Evolutionary conservation across 176 grass and related monocot genomes (phyloP), one percentile per base, ranked within the genome.

Genomic region (Triticum turgidum): DNA sequence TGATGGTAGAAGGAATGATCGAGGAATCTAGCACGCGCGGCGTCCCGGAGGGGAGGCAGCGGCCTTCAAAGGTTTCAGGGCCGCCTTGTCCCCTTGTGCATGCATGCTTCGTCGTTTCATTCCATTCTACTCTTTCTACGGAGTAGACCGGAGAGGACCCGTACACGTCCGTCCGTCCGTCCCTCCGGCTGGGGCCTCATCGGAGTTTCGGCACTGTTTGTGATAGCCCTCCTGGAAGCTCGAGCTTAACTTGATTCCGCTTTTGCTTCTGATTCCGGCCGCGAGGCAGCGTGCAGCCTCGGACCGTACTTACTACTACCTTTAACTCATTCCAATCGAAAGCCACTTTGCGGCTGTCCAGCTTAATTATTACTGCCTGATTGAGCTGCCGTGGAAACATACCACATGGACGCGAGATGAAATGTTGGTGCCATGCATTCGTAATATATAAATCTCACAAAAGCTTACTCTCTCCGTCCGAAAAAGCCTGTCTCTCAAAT

Each of bases 21-120:
- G 21, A 68, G 15, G 41, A 5, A 18, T 15, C 65, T 29, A 63
- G 32, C 80, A 83, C 84, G 80, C 67, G 73, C 73, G 73, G 81
- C 81, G 73, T 91, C 83, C 68, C 80, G 56, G 83, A 68, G 44
- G 83, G 79, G 85, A 61, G 35, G 85, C 74, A 90, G 73, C 85
- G 85, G 85, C 85, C 68, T 84, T 61, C 74, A 83, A 83, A 82
- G 84, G 72, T 65, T 78, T 90, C 73, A 51, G 79, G 72, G 56
- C 80, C 45, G 73, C 64, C 79, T 83, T 86, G 84, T 86, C 73
- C 83, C 61, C 77, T 81, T 77, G 14, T 45, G 52, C 52, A 20
- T 45, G 73, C 64, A 18, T 34, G 72, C 64, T 78, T 51, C 17
- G 6, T 56, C 38, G 38, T 1, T 56, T 18, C 52, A 56, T 56